Conservation (phyloP, 192 early-diverging fungal species). For the Rhizoclosmatium globosum region DNA sequence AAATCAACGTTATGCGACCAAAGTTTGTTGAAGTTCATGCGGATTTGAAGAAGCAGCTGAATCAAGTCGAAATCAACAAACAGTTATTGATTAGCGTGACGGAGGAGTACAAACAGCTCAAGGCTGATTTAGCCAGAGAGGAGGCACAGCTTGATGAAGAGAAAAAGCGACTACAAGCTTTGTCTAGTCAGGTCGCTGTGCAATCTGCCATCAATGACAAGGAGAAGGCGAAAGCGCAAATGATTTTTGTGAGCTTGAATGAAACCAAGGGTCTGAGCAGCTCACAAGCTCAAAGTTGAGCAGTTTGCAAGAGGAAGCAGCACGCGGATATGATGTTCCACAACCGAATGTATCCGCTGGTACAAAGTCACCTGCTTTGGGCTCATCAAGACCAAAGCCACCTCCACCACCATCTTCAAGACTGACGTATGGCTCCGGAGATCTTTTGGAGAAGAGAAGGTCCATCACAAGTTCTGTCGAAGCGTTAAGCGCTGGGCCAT, state of each 20-base stretch:
- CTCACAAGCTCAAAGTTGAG: slow-evolving; percentile 2
- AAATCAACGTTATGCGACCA: slow-evolving; percentile 53
- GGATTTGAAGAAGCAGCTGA: slow-evolving; percentile 67
- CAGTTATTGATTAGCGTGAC: slow-evolving; percentile 67
- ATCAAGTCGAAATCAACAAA: slow-evolving; percentile 70
- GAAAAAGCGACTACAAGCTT: slow-evolving; percentile 8
- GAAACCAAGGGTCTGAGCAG: not conserved
- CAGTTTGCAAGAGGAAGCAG: not conserved
- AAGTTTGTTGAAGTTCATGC: slow-evolving; percentile 65
- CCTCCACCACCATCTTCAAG: slow-evolving; percentile 33
- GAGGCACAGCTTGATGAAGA: slow-evolving; percentile 32
- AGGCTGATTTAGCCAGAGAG: slow-evolving; percentile 52
- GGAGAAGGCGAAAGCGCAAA: slow-evolving; percentile 14
- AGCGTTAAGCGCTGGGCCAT: not conserved
- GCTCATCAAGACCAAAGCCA: slow-evolving; percentile 6
- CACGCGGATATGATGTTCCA: not conserved
- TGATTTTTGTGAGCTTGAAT: not conserved
- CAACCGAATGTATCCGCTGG: not conserved
- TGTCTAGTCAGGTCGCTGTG: slow-evolving; percentile 28
- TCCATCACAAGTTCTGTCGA: slow-evolving; percentile 16
- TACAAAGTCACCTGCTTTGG: not conserved
- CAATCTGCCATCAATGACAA: slow-evolving; percentile 28
- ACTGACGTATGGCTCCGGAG: not conserved
- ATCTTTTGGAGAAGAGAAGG: slow-evolving; percentile 13
- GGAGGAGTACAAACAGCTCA: slow-evolving; percentile 67